Evolutionary conservation across 164 flowering plant species (phyloP).

Genomic region (Echeveria elegans): DNA sequence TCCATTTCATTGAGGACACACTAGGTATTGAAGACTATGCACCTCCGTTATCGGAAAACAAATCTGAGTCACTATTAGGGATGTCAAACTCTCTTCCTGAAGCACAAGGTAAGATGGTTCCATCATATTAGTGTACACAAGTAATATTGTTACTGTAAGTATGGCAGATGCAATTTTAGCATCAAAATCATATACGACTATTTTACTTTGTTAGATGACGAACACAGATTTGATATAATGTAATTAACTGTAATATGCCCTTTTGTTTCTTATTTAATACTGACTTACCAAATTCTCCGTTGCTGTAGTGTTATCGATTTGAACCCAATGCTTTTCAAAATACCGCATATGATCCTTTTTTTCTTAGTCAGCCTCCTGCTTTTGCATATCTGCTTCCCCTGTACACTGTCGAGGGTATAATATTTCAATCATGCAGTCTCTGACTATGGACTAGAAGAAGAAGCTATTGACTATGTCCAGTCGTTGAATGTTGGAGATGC

Average conservation of each 20-base stretch:
- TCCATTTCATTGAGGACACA: constrained; percentile 67
- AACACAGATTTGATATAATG: too few species aligned
- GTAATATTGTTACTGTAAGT: too few species aligned
- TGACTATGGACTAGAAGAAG: neutral
- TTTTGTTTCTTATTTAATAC: neutral
- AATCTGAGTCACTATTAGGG: constrained; percentile 53
- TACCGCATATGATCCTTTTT: neutral
- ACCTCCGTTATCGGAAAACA: constrained; percentile 31
- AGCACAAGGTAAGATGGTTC: neutral
- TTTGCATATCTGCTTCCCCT: neutral
- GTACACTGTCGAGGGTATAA: neutral
- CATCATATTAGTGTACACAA: too few species aligned
- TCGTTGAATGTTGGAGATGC: neutral
- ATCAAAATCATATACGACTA: too few species aligned
- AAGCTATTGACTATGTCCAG: neutral
- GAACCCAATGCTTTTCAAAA: too few species aligned
- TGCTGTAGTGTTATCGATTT: neutral
- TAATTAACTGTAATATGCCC: neutral
- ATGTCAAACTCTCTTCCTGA: neutral
- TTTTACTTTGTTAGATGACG: too few species aligned
- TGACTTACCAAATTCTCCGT: neutral
- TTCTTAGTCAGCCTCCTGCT: neutral
- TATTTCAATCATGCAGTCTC: neutral
- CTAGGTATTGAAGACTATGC: constrained; percentile 35
- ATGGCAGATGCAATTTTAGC: too few species aligned